Percentiles rank a stretch among this genome's conserved stretches.
phyloP scores from a whole-genome alignment of 1,284 basidiomycete species.

The Trametes polyzona region DNA sequence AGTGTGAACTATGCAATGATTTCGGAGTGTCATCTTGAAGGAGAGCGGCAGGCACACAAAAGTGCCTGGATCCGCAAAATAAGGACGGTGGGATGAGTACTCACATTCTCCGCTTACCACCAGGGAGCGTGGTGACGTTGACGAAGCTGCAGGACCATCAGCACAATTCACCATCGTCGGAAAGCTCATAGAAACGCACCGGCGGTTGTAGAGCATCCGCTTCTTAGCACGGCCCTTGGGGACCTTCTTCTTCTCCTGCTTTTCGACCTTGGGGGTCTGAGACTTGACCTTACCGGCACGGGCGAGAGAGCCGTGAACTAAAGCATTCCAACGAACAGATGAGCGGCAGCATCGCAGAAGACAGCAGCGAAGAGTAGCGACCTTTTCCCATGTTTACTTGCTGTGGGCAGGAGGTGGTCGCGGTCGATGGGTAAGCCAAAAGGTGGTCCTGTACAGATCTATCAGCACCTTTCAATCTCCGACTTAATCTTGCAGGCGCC shows the following conservation, averaged over 20 bases:
- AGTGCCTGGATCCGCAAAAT: slow-evolving; percentile 10
- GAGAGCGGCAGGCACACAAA: slow-evolving; percentile 12
- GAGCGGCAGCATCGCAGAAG: slow-evolving; percentile 10
- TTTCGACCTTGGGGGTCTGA: slow-evolving; percentile 96
- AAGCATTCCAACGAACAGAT: slow-evolving; percentile 14
- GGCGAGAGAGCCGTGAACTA: slow-evolving; percentile 99
- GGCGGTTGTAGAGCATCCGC: slow-evolving; percentile 92
- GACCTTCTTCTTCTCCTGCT: slow-evolving; percentile 97
- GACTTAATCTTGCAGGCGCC: not conserved
- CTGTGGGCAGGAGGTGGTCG: slow-evolving; percentile 38
- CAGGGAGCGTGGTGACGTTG: slow-evolving; percentile 89
- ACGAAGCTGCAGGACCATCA: slow-evolving; percentile 71
- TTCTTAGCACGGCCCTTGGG: slow-evolving; percentile 98
- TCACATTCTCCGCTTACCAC: slow-evolving; percentile 96
- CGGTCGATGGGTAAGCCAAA: slow-evolving; percentile 21
- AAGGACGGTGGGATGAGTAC: slow-evolving; percentile 42
- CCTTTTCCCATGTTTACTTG: slow-evolving; percentile 72
- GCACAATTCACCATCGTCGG: not conserved
- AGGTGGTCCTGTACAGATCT: slow-evolving; percentile 32
- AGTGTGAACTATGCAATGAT: slow-evolving; percentile 91
- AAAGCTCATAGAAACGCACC: slow-evolving; percentile 54
- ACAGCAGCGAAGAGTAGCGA: slow-evolving; percentile 30
- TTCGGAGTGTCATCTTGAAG: slow-evolving; percentile 65
- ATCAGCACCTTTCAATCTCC: slow-evolving; percentile 14
- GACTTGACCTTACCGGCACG: slow-evolving; percentile 99